These are phyloP conservation scores for Rhizopogon vulgaris DNA, from an alignment of 768 basidiomycete genomes.

Conservation along the genomic window DNA sequence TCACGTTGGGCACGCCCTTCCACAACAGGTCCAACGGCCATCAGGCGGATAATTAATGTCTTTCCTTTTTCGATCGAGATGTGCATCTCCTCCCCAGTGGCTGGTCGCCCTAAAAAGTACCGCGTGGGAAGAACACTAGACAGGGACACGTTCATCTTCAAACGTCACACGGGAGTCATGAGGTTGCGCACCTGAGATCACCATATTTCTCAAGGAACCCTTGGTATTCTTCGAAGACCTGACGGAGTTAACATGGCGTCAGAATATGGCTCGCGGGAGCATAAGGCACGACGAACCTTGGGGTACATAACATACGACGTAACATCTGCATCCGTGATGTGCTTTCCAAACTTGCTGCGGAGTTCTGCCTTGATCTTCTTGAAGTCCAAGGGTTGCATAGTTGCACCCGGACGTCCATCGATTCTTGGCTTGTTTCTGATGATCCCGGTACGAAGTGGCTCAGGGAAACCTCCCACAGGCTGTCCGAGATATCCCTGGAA, in stretches of 20 bases:
- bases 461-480: conserved; percentile 97
- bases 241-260: conserved; percentile 10
- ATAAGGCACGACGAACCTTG: conserved; percentile 49
- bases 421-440: conserved; percentile 94
- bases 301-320: conserved; percentile 98
- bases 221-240: conserved; percentile 98
- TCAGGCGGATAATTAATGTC: conserved; percentile 91
- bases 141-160: conserved; percentile 11
- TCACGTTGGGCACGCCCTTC: conserved; percentile 90
- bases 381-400: conserved; percentile 87
- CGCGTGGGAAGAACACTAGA: conserved; percentile 91
- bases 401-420: conserved; percentile 86
- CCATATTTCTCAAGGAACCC: conserved; percentile 94
- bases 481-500: conserved; percentile 99
- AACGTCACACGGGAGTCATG: conserved; percentile 1
- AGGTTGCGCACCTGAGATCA: conserved; percentile 68
- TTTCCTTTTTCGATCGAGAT: conserved; percentile 96
- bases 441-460: conserved; percentile 84
- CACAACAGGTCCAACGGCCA: conserved; percentile 92
- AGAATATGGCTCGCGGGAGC: conserved; percentile 2
- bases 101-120: conserved; percentile 92
- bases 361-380: conserved; percentile 93
- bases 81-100: conserved; percentile 92
- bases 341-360: conserved; percentile 89
- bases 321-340: conserved; percentile 91